These are phyloP conservation scores for Plectosphaerella cucumerina DNA, from an alignment of 2,329 filamentous ascomycete genomes.

Conservation along the genomic window DNA sequence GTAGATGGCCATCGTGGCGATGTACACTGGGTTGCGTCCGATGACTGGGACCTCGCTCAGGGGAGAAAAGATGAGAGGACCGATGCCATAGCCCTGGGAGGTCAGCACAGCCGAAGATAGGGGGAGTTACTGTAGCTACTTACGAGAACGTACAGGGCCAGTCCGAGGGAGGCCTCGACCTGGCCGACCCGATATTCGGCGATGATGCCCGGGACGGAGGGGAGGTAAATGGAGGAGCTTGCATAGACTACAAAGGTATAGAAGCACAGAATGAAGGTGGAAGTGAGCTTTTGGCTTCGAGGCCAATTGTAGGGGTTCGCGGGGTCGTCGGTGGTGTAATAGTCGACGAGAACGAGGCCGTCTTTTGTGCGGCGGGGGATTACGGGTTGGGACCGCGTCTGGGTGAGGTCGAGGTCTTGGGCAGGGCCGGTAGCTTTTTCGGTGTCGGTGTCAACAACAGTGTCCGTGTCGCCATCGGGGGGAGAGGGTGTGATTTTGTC, in stretches of 20 bases:
- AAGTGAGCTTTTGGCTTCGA: slow-evolving; percentile 31
- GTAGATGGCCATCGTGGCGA: slow-evolving; percentile 64
- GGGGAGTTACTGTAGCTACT: too few species aligned
- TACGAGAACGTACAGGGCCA: slow-evolving; percentile 56
- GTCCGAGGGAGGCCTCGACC: slow-evolving; percentile 49
- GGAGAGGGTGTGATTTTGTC: not conserved
- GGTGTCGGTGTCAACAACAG: not conserved
- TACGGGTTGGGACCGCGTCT: slow-evolving; percentile 42
- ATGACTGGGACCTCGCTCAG: slow-evolving; percentile 63
- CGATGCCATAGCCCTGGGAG: slow-evolving; percentile 50
- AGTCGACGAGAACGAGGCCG: slow-evolving; percentile 48
- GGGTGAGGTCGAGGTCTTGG: not conserved
- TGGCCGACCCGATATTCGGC: slow-evolving; percentile 46
- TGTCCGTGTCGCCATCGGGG: not conserved
- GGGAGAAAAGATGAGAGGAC: slow-evolving; percentile 62
- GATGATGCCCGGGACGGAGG: slow-evolving; percentile 43
- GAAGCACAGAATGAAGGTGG: slow-evolving; percentile 43
- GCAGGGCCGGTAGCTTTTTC: not conserved
- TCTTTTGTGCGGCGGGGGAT: slow-evolving; percentile 44
- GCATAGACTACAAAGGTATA: slow-evolving; percentile 60
- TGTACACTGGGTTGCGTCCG: slow-evolving; percentile 65
- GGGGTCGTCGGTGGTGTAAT: slow-evolving; percentile 51
- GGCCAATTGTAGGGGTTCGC: slow-evolving; percentile 55
- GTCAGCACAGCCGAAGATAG: too few species aligned
- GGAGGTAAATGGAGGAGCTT: slow-evolving; percentile 42